Conservation (phyloP, 2,329 filamentous ascomycete species). For the Phaeophleospora eucalypticola region DNA sequence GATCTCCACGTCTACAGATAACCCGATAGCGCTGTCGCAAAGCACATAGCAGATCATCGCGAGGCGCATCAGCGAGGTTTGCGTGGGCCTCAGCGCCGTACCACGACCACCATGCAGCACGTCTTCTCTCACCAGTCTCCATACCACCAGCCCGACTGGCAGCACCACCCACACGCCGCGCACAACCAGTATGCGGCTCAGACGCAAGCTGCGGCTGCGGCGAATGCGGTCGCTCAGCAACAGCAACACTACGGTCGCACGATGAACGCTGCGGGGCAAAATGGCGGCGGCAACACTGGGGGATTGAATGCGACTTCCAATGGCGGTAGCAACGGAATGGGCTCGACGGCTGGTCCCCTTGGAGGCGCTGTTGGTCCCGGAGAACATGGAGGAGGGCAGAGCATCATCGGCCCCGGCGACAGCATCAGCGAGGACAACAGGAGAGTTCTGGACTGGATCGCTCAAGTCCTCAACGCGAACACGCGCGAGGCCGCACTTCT, state of each 20-base stretch:
- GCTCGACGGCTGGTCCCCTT: constrained; percentile 14
- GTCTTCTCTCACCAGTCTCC: constrained; percentile 58
- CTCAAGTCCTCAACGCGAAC: constrained; percentile 80
- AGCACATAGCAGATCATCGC: background rate
- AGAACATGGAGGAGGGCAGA: constrained; percentile 24
- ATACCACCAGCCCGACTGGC: constrained; percentile 65
- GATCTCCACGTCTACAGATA: no score
- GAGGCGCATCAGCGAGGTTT: constrained; percentile 15
- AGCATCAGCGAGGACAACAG: constrained; percentile 72
- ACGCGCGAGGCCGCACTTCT: constrained; percentile 87
- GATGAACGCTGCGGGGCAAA: constrained; percentile 33
- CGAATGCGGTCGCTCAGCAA: constrained; percentile 39
- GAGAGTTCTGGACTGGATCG: constrained; percentile 87
- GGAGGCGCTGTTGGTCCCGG: constrained; percentile 14
- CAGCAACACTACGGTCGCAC: constrained; percentile 35
- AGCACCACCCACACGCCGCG: constrained; percentile 58
- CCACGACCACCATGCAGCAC: constrained; percentile 44
- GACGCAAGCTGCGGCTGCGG: constrained; percentile 44
- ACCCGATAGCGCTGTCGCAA: no score
- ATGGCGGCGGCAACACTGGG: constrained; percentile 31
- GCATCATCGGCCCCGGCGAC: constrained; percentile 29
- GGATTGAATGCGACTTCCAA: constrained; percentile 6
- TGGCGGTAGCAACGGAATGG: constrained; percentile 29
- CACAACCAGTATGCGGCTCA: constrained; percentile 41
- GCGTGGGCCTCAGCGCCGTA: constrained; percentile 19